phyloP scores from a whole-genome alignment of 2,329 filamentous ascomycete species.

The Microcera coccophila region DNA sequence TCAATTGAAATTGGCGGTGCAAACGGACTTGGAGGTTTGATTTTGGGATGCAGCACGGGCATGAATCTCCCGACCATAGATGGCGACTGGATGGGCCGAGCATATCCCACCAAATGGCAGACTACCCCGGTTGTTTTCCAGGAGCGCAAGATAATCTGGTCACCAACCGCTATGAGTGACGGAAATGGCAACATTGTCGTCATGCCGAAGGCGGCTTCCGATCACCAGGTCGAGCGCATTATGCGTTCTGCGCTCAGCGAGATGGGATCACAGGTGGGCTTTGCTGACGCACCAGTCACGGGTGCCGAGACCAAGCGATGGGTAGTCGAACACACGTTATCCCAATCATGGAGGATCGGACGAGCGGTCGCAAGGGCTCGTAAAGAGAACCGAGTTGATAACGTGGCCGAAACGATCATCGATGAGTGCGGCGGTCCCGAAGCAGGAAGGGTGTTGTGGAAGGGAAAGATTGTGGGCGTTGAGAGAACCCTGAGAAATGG shows the following conservation, averaged over 20 bases:
- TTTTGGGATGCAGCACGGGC: slow-evolving; percentile 50
- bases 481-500: slow-evolving; percentile 54
- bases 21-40: slow-evolving; percentile 58
- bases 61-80: slow-evolving; percentile 51
- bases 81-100: slow-evolving; percentile 55
- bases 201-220: slow-evolving; percentile 47
- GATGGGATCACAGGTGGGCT: slow-evolving; percentile 52
- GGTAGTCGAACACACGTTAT: slow-evolving; percentile 51
- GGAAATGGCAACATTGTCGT: slow-evolving; percentile 49
- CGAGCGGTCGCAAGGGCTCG: slow-evolving; percentile 53
- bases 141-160: slow-evolving; percentile 43
- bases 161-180: slow-evolving; percentile 46
- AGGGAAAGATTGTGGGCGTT: slow-evolving; percentile 61
- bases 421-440: slow-evolving; percentile 52
- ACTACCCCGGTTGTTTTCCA: slow-evolving; percentile 52
- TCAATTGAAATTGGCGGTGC: slow-evolving; percentile 64
- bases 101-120: slow-evolving; percentile 54
- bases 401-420: slow-evolving; percentile 56
- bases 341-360: slow-evolving; percentile 56
- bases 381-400: slow-evolving; percentile 46
- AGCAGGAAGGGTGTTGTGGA: slow-evolving; percentile 55
- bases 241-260: slow-evolving; percentile 50
- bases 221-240: slow-evolving; percentile 46
- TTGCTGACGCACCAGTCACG: slow-evolving; percentile 46
- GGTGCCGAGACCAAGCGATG: slow-evolving; percentile 48